phyloP scores from a whole-genome alignment of 257 asterid genomes.

The Striga asiatica region DNA sequence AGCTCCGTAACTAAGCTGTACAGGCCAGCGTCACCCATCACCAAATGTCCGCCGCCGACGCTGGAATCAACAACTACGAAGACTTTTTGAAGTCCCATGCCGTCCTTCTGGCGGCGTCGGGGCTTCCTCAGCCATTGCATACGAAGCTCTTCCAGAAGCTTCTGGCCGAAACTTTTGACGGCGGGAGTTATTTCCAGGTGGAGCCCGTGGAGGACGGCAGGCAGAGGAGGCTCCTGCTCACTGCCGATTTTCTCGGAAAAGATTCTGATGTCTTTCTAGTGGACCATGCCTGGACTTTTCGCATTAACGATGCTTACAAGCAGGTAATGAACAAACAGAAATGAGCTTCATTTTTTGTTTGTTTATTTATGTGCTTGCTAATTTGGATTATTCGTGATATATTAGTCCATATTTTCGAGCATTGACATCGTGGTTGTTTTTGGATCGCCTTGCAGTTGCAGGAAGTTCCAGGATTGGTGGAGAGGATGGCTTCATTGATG shows the following conservation, averaged over 20 bases:
- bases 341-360: not conserved
- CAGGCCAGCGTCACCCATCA: not conserved
- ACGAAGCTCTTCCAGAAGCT: conserved; percentile 73
- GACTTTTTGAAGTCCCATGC: conserved; percentile 72
- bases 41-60: conserved; percentile 32
- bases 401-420: not conserved
- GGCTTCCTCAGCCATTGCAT: conserved; percentile 62
- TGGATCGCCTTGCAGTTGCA: conserved; percentile 47
- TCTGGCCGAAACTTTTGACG: conserved; percentile 65
- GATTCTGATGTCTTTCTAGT: conserved; percentile 72
- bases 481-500: conserved; percentile 90
- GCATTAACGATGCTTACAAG: conserved; percentile 79
- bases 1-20: not conserved
- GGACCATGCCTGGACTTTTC: conserved; percentile 98
- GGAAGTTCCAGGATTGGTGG: conserved; percentile 83
- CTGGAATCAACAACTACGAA: conserved; percentile 34
- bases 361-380: not conserved
- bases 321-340: conserved; percentile 35
- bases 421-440: too few species aligned
- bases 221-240: conserved; percentile 67
- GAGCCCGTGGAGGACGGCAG: conserved; percentile 74
- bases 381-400: not conserved
- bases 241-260: conserved; percentile 33
- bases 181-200: conserved; percentile 75
- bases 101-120: conserved; percentile 70